These are phyloP conservation scores for Aspergillus ochraceoroseus DNA, from an alignment of 2,329 filamentous ascomycete genomes.

Conservation along the genomic window DNA sequence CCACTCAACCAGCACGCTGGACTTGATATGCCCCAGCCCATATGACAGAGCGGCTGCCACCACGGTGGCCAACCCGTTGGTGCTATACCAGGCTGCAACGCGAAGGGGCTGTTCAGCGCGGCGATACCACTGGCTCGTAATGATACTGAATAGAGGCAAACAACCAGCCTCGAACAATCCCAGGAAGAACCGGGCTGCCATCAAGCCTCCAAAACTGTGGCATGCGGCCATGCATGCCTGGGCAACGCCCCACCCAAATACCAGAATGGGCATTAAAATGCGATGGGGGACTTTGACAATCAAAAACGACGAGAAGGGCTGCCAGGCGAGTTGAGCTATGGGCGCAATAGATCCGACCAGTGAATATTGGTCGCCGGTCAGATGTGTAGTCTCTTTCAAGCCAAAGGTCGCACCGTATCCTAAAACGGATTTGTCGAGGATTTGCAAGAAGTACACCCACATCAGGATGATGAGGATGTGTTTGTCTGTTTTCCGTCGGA, in stretches of 20 bases:
- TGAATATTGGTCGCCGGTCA: conserved; percentile 54
- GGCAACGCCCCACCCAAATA: conserved; percentile 49
- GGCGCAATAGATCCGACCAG: conserved; percentile 55
- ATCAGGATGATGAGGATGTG: conserved; percentile 49
- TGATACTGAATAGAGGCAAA: conserved; percentile 43
- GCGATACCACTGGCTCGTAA: conserved; percentile 47
- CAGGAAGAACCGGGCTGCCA: conserved; percentile 50
- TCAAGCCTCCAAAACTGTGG: conserved; percentile 44
- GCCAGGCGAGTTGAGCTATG: conserved; percentile 58
- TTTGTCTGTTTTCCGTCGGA: conserved; percentile 58
- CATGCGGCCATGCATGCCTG: conserved; percentile 47
- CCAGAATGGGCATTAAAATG: conserved; percentile 52
- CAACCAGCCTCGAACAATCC: conserved; percentile 53
- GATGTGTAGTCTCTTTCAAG: conserved; percentile 47
- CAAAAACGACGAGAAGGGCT: conserved; percentile 56
- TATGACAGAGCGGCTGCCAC: conserved; percentile 54
- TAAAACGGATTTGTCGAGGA: conserved; percentile 57
- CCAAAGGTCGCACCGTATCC: conserved; percentile 57
- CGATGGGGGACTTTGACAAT: conserved; percentile 59
- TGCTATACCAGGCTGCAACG: conserved; percentile 63
- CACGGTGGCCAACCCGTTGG: conserved; percentile 56
- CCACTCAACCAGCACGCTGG: conserved; percentile 45
- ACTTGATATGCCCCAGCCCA: conserved; percentile 53
- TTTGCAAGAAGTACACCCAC: conserved; percentile 48
- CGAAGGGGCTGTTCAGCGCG: conserved; percentile 58